Evolutionary conservation across 208 protist species (phyloP), one percentile per base, ranked within the genome.

Genomic region (Leishmania tropica): DNA sequence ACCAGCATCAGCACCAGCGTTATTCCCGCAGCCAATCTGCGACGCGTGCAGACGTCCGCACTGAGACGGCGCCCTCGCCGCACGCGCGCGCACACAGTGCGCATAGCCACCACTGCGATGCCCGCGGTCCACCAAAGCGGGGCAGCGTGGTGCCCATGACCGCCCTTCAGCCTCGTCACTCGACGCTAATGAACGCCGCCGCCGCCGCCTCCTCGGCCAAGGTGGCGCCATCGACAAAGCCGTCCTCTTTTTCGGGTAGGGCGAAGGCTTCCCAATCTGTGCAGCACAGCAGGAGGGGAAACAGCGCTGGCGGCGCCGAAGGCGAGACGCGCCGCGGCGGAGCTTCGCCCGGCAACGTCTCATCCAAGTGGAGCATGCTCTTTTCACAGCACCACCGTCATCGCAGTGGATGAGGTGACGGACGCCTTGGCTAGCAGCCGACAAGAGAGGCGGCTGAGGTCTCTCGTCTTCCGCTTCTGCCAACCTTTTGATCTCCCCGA

Each of bases 301-400:
- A 31, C 48, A 24, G 24, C 71, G 70, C 35, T 35, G 42, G 70
- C 45, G 37, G 42, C 64, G 7, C 31, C 45, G 45, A 48, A 2
- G 45, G 45, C 45, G 45, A 11, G 64, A 70, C 31, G 35, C 13
- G 35, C 0, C 64, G 8, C 19, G n/a, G 71, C 28, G 71, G 48
- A 0, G 71, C 47, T 15, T 40, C 53, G 31, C 24, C 53, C 48
- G 40, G 40, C 51, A 83, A 21, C 10, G 40, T 80, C 28, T 79
- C 76, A 2, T 62, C 68, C 3, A 87, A 87, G 75, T 87, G 83
- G 79, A 48, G 80, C 35, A 76, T 37, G 7, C 56, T 87, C 19
- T 72, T 87, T 1, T 62, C 53, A 56, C 31, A 40, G 31, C n/a
- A 40, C 51, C 45, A 62, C 51, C 53, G 21, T 28, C 73, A 62